Evolutionary conservation across 768 basidiomycete genomes (phyloP), one percentile per base, ranked within the genome.

Genomic region (Pilatotrama ljubarskyi): DNA sequence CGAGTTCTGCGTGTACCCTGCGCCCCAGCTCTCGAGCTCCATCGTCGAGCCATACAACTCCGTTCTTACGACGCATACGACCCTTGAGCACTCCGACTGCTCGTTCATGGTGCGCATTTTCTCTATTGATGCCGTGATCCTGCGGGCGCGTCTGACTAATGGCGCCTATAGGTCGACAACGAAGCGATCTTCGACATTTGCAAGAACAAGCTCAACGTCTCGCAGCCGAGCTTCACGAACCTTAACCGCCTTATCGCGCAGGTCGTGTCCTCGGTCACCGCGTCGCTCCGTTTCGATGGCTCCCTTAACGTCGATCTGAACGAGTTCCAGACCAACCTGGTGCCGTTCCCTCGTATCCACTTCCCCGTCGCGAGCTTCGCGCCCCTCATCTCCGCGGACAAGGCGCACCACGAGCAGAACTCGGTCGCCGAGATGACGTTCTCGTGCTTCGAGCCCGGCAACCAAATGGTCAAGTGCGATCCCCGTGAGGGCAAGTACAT

Each of bases 171-270:
- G 91, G 91, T 99, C 63, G 97, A 99, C 73, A 99, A 99, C 73
- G 95, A 99, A 76, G 97, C 95, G 53, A 98, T 98, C 73, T 98
- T 96, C 76, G 95, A 98, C 73, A 98, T 98, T 73, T 98, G 96
- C 91, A 95, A 97, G 83, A 88, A 90, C 77, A 95, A 90, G 73
- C 82, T 98, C 58, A 85, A 84, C 66, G 90, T 98, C 66, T 70
- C 81, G 25, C 89, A 84, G 35, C 97, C 97, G 15, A 90, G 93
- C 69, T 93, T 96, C 81, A 81, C 83, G 69, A 98, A 99, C 82
- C 77, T 98, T 63, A 98, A 99, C 79, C 81, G 97, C 57, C 80
- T 99, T 67, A 98, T 98, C 70, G 95, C 97, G 14, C 97, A 98
- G 73, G 97, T 98, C 64, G 97, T 99, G 63, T 99, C 97, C 9